Evolutionary conservation across 2,329 filamentous ascomycete genomes (phyloP), one percentile per base, ranked within the genome.

Genomic region (Hymenoscyphus fructigenus): DNA sequence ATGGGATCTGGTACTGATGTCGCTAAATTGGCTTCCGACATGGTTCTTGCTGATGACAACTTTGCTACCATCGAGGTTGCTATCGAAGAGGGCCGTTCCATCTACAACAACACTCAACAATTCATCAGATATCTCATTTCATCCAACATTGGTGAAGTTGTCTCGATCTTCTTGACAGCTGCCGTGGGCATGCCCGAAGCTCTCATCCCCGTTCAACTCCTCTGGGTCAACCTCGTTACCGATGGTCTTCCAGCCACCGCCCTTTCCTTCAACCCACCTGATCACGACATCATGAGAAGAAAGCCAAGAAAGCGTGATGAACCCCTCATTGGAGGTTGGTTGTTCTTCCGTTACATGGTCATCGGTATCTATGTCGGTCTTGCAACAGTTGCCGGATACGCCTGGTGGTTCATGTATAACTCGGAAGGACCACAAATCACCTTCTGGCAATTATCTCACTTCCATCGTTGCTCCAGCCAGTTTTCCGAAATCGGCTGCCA

Each of bases 381-480:
- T 50, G 95, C 95, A 62, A 99, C 95, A 3, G 96, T 99, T 23
- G 93, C 90, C 75, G 95, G 96, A 57, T 99, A 99, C 76, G 94
- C 92, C n/a, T 99, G 95, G 95, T 99, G 93, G 92, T 99, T 98
- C 83, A 93, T 99, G 90, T 97, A 91, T 83, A 94, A 98, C 81
- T 80, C 88, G 9, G 87, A 89, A 70, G 95, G 95, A 0, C 95
- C 95, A 28, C 91, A 96, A 78, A 96, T 99, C 79, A 88, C 83
- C 68, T 97, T 98, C 81, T 90, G 85, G 78, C 92, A 99, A 76
- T 83, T 99, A 70, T 83, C 90, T 28, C 91, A 96, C 80, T 99
- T 98, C 88, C 95, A 99, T 81, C 89, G 89, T 76, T 99, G 95
- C 85, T 90, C 90, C 0, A 75, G 91, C 17, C 83, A 92, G 65